These are phyloP conservation scores for Wickerhamiella nectarea DNA, from an alignment of 805 yeast species.

Conservation along the genomic window DNA sequence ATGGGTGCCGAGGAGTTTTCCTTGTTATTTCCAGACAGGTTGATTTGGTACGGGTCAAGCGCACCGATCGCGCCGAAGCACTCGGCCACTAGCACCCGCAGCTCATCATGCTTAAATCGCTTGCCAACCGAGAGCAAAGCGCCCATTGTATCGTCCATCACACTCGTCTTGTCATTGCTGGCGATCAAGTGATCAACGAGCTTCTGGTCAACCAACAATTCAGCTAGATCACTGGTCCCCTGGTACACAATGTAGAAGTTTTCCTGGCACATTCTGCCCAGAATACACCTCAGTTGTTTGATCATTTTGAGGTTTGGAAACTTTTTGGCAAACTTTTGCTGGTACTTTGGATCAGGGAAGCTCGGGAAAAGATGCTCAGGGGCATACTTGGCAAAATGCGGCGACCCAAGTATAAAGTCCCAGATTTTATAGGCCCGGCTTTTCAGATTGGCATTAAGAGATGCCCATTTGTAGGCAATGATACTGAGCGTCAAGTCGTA, in stretches of 20 bases:
- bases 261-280: conserved; percentile 30
- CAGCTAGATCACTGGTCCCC: conserved; percentile 49
- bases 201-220: conserved; percentile 30
- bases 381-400: background rate
- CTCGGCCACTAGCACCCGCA: conserved; percentile 39
- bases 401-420: background rate
- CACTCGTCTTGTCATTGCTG: conserved; percentile 8
- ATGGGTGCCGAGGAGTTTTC: conserved; percentile 33
- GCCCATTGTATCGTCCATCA: conserved; percentile 16
- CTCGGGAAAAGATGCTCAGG: background rate
- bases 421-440: background rate
- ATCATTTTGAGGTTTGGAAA: background rate
- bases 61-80: conserved; percentile 70
- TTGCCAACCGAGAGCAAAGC: conserved; percentile 21
- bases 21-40: conserved; percentile 21
- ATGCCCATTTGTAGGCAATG: conserved; percentile 51
- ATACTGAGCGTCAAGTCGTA: conserved; percentile 64
- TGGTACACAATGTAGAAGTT: conserved; percentile 62
- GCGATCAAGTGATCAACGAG: conserved; percentile 10
- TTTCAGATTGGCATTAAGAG: conserved; percentile 24
- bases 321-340: background rate
- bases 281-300: background rate
- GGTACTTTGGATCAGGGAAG: background rate
- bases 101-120: conserved; percentile 18
- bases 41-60: conserved; percentile 48